These are phyloP conservation scores for Panaeolus cyanescens DNA, from an alignment of 768 basidiomycete species.

Conservation along the genomic window DNA sequence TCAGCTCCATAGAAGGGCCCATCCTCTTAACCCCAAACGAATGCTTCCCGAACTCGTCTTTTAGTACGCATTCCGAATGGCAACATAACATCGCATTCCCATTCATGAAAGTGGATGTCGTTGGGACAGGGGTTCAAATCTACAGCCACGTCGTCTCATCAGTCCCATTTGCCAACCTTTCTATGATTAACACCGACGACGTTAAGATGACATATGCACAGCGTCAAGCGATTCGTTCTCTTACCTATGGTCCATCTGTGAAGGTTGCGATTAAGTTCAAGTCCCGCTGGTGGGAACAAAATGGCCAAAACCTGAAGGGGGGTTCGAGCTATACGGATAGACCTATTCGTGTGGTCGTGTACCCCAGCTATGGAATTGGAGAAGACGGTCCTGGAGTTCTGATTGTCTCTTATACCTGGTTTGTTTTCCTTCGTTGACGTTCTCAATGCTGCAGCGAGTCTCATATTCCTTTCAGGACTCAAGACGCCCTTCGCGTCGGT, in stretches of 20 bases:
- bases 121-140: slow-evolving; percentile 7
- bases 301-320: slow-evolving; percentile 7
- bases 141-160: slow-evolving; percentile 17
- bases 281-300: slow-evolving; percentile 16
- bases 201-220: slow-evolving; percentile 13
- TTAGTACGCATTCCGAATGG: not conserved
- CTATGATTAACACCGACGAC: slow-evolving; percentile 10
- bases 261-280: slow-evolving; percentile 18
- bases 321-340: slow-evolving; percentile 15
- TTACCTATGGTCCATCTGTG: slow-evolving; percentile 14
- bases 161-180: slow-evolving; percentile 12
- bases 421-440: not conserved
- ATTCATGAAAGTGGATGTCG: slow-evolving; percentile 12
- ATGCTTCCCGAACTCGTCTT: not conserved
- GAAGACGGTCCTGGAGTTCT: slow-evolving; percentile 17
- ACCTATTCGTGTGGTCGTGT: slow-evolving; percentile 14
- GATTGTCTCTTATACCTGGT: slow-evolving; percentile 19
- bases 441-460: not conserved
- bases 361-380: slow-evolving; percentile 16
- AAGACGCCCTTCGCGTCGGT: slow-evolving; percentile 17
- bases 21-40: not conserved
- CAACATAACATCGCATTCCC: not conserved
- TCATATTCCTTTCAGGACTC: slow-evolving; percentile 10
- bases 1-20: slow-evolving; percentile 7
- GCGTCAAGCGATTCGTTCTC: slow-evolving; percentile 14